Evolutionary conservation across 2,329 filamentous ascomycete genomes (phyloP).

Genomic region (Colletotrichum sidae): DNA sequence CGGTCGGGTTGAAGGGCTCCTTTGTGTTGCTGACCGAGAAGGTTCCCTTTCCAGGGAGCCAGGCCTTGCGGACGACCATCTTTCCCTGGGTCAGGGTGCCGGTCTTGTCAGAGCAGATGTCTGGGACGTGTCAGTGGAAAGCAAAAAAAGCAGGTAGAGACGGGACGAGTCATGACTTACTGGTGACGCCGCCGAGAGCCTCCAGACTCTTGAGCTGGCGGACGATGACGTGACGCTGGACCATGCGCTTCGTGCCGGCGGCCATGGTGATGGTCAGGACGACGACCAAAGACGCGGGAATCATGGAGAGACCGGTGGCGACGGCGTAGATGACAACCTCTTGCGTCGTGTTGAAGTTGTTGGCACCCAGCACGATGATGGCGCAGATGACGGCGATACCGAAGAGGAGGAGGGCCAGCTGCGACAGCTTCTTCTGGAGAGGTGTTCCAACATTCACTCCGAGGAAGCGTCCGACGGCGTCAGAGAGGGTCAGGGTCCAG

Average conservation of each 20-base stretch:
- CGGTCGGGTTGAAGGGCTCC: constrained; percentile 68
- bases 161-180: neutral
- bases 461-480: constrained; percentile 58
- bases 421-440: constrained; percentile 75
- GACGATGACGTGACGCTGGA: constrained; percentile 63
- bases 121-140: constrained; percentile 38
- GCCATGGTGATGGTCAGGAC: constrained; percentile 72
- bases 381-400: constrained; percentile 64
- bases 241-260: constrained; percentile 66
- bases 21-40: constrained; percentile 61
- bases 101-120: constrained; percentile 69
- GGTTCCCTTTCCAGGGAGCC: constrained; percentile 60
- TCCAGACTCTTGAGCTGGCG: constrained; percentile 63
- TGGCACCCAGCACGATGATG: constrained; percentile 58
- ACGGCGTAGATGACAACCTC: constrained; percentile 59
- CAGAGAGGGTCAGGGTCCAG: constrained; percentile 50
- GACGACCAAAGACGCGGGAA: constrained; percentile 60
- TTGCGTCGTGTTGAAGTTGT: constrained; percentile 51
- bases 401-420: constrained; percentile 76
- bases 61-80: constrained; percentile 66
- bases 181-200: constrained; percentile 64
- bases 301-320: constrained; percentile 61
- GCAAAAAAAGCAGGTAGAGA: neutral
- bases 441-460: constrained; percentile 71
- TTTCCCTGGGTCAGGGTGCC: constrained; percentile 65